Evolutionary conservation across 108 stramenopile species (phyloP).

Genomic region (Cyclotella distinguenda): DNA sequence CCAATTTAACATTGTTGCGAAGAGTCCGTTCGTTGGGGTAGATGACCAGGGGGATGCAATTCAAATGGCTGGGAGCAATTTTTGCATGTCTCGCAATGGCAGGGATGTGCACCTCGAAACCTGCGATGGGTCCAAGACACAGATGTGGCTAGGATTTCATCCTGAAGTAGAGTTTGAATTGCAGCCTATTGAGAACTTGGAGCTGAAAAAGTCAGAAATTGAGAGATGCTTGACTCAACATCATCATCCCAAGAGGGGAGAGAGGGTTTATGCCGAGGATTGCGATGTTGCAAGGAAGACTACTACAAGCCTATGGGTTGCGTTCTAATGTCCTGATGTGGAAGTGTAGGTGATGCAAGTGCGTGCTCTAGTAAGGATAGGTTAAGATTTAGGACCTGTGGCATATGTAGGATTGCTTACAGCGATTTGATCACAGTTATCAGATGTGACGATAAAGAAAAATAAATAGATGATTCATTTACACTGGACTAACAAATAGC

Average conservation of each 20-base stretch:
- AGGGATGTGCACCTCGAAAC: background rate
- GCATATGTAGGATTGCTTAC: too few species aligned
- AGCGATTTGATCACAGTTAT: too few species aligned
- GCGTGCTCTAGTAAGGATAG: too few species aligned
- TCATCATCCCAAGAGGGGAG: slow-evolving; percentile 35
- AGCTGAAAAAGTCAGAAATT: background rate
- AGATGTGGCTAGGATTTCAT: slow-evolving; percentile 17
- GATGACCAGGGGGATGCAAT: background rate
- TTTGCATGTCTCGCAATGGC: slow-evolving; percentile 3
- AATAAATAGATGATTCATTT: too few species aligned
- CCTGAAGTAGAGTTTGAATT: slow-evolving; percentile 31
- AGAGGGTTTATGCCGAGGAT: slow-evolving; percentile 23
- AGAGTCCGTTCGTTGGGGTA: background rate
- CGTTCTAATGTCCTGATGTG: slow-evolving; percentile 18
- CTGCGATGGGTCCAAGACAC: slow-evolving; percentile 7
- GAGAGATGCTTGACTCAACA: slow-evolving; percentile 32
- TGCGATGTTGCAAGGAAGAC: slow-evolving; percentile 22
- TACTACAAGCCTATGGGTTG: slow-evolving; percentile 14
- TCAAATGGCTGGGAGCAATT: background rate
- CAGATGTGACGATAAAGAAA: too few species aligned
- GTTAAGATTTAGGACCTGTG: too few species aligned
- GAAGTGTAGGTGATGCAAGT: too few species aligned
- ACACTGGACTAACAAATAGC: too few species aligned
- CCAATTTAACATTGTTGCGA: background rate
- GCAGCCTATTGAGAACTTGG: slow-evolving; percentile 11